phyloP scores from a whole-genome alignment of 2,329 filamentous ascomycete species.

The Scytalidium lignicola region DNA sequence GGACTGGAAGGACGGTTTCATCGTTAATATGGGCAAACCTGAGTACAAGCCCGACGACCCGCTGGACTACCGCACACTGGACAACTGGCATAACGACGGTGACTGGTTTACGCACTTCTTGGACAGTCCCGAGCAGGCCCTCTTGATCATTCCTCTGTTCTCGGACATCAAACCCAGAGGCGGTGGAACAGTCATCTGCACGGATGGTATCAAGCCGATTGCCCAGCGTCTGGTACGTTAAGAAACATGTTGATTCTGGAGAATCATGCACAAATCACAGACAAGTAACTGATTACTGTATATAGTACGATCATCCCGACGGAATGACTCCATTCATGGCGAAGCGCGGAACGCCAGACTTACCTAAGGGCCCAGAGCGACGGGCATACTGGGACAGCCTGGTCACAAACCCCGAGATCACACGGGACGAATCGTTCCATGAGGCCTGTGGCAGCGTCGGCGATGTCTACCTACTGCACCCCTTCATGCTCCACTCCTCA shows the following conservation, averaged over 20 bases:
- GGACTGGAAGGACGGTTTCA: slow-evolving; percentile 54
- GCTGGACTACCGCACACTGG: slow-evolving; percentile 32
- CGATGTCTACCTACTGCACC: slow-evolving; percentile 55
- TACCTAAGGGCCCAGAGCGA: background rate
- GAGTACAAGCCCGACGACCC: slow-evolving; percentile 38
- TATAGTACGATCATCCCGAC: slow-evolving; percentile 1
- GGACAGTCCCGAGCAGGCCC: slow-evolving; percentile 45
- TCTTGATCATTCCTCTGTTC: slow-evolving; percentile 47
- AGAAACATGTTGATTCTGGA: background rate
- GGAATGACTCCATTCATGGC: background rate
- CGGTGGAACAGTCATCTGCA: slow-evolving; percentile 46
- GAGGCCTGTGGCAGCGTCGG: slow-evolving; percentile 49
- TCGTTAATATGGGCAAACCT: slow-evolving; percentile 45
- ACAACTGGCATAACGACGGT: slow-evolving; percentile 48
- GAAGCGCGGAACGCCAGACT: background rate
- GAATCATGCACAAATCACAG: slow-evolving; percentile 3
- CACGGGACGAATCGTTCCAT: slow-evolving; percentile 34
- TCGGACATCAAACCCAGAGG: slow-evolving; percentile 41
- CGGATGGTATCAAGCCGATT: slow-evolving; percentile 32
- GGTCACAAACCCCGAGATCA: background rate
- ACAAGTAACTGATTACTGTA: slow-evolving; percentile 17
- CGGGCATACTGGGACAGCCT: background rate
- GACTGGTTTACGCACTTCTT: slow-evolving; percentile 50
- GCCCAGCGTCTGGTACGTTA: background rate
- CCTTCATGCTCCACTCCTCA: slow-evolving; percentile 55